Conservation (phyloP, 768 basidiomycete genomes). For the Clitopilus hobsonii region DNA sequence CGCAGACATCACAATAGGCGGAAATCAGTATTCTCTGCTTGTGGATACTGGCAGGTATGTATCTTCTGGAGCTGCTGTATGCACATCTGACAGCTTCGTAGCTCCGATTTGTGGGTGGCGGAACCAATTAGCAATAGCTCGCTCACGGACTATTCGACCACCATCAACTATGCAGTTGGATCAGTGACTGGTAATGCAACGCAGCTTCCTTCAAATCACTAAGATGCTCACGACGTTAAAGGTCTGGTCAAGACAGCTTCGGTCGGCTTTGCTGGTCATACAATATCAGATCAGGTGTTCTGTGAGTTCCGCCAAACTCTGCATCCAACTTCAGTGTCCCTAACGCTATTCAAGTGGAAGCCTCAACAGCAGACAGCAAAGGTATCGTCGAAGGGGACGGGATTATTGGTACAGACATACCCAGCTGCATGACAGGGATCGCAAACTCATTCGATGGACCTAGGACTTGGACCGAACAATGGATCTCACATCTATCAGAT, state of each 20-base stretch:
- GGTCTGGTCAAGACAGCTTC: conserved; percentile 41
- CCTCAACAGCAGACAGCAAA: conserved; percentile 20
- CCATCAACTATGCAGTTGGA: conserved; percentile 52
- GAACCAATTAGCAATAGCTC: conserved; percentile 34
- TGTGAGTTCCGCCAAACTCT: conserved; percentile 29
- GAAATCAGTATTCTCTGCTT: conserved; percentile 29
- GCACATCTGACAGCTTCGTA: conserved; percentile 19
- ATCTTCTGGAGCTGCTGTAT: neutral
- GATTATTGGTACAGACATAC: conserved; percentile 16
- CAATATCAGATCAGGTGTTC: conserved; percentile 40
- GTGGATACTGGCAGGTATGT: conserved; percentile 46
- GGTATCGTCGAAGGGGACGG: conserved; percentile 25
- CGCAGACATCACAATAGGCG: conserved; percentile 32
- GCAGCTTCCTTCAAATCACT: neutral
- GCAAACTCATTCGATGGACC: conserved; percentile 22
- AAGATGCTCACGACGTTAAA: conserved; percentile 9
- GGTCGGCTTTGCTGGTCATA: conserved; percentile 40
- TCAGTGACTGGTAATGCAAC: conserved; percentile 37
- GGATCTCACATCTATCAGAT: conserved; percentile 41
- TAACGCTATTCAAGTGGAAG: conserved; percentile 28
- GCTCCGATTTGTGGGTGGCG: conserved; percentile 64
- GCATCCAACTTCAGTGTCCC: neutral
- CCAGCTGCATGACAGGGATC: neutral
- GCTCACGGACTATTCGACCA: conserved; percentile 30
- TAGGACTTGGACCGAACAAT: conserved; percentile 62